phyloP scores from a whole-genome alignment of 2,329 filamentous ascomycete genomes.

The Calcarisporium arbuscula region DNA sequence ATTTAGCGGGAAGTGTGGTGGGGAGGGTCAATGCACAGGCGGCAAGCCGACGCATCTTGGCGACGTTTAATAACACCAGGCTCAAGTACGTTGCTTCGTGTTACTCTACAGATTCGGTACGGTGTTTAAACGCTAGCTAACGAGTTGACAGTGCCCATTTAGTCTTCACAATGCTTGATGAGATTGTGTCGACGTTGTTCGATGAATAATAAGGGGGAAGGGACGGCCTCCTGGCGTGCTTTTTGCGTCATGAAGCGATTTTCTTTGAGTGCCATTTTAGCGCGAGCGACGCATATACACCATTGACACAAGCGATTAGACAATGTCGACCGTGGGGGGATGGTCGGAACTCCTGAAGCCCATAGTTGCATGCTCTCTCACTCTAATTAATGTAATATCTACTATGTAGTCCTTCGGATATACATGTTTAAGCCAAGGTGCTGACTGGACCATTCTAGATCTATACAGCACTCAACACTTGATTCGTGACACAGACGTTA shows the following conservation, averaged over 20 bases:
- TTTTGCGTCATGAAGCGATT: not conserved
- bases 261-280: not conserved
- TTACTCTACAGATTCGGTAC: slow-evolving; percentile 8
- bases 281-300: not conserved
- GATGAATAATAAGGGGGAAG: slow-evolving; percentile 25
- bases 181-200: slow-evolving; percentile 61
- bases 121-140: slow-evolving; percentile 14
- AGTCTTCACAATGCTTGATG: slow-evolving; percentile 65
- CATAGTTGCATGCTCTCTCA: too few species aligned
- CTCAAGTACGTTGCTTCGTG: slow-evolving; percentile 63
- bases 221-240: not conserved
- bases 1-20: slow-evolving; percentile 88
- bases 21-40: slow-evolving; percentile 86
- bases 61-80: slow-evolving; percentile 82
- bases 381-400: not conserved
- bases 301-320: not conserved
- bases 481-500: too few species aligned
- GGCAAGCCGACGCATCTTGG: slow-evolving; percentile 82
- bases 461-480: too few species aligned
- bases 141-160: slow-evolving; percentile 53
- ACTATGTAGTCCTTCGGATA: not conserved
- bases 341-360: too few species aligned
- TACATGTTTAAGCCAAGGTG: not conserved
- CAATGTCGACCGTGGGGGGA: not conserved
- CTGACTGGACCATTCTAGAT: not conserved